Base-by-base conservation (phyloP, 148 eudicot genomes). In the Agrostemma githago region DNA sequence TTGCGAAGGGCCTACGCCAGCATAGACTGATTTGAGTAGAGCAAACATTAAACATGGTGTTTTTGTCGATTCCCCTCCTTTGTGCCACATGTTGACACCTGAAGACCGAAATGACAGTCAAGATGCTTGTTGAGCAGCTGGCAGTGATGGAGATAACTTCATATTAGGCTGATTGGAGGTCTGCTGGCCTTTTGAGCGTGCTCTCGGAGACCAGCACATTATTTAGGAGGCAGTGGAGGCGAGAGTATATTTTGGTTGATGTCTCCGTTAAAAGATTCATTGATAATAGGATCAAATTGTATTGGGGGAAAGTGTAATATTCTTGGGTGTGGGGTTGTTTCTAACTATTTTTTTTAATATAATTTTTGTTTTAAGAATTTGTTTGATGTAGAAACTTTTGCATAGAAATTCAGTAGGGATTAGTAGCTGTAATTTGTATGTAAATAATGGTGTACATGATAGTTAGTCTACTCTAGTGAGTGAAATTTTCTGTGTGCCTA, bases 1-100 rank as follows among this genome's bases (percentile, higher is more conserved):
- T 86, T 77, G 88, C 79, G 19, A 95, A 91, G 85, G 97, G 97
- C 59, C 80, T 90, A 77, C 90, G 96, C 39, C 98, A 90, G 79
- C 97, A 88, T 78, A 84, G 96, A 61, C 90, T 86, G 20, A 58
- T 86, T 69, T 87, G 79, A 81, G 57, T 39, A 72, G 73, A 57
- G 40, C 39, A 9, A 26, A 26, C 34, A 26, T 26, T 26, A 26
- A 26, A 26, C 34, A 62, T 20, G 10, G 19, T 19, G 57, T 38
- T 66, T 40, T 70, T 74, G 77, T 38, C 74, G 83, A 81, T 80
- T 73, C 40, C 74, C 62, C 67, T 40, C 62, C 67, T 40, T 74
- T 74, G 68, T 63, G 58, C 72, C 51, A 62, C 59, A 44, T 46
- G 62, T 51, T 10, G 46, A 44, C 38, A 4, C 37, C 26, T 54